Evolutionary conservation across 1,284 basidiomycete genomes (phyloP).

Genomic region (Laetiporus sulphureus): DNA sequence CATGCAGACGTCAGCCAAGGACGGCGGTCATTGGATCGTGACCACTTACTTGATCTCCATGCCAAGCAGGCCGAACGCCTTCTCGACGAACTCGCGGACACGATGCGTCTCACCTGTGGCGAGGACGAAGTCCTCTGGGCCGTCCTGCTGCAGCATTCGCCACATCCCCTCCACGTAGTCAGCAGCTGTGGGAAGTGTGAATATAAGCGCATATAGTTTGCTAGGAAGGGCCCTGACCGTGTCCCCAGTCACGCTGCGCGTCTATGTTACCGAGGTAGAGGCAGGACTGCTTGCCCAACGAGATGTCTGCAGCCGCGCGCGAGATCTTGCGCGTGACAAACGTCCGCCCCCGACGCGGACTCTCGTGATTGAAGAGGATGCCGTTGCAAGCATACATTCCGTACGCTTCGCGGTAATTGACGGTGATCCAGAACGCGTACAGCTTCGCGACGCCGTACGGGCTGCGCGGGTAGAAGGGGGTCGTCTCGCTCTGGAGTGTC

Average conservation of each 20-base stretch:
- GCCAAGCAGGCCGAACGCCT: slow-evolving; percentile 66
- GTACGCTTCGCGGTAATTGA: slow-evolving; percentile 90
- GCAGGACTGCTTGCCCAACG: slow-evolving; percentile 77
- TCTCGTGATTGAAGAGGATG: slow-evolving; percentile 92
- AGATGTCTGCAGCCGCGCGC: slow-evolving; percentile 85
- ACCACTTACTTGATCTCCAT: slow-evolving; percentile 62
- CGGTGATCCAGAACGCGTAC: slow-evolving; percentile 83
- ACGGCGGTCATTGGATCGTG: no score
- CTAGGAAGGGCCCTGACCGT: slow-evolving; percentile 61
- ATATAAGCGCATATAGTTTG: background rate
- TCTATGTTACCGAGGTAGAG: slow-evolving; percentile 89
- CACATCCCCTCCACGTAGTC: slow-evolving; percentile 95
- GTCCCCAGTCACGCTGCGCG: slow-evolving; percentile 91
- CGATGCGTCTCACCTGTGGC: slow-evolving; percentile 90
- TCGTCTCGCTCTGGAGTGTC: slow-evolving; percentile 86
- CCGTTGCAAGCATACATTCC: slow-evolving; percentile 90
- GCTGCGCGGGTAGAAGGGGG: slow-evolving; percentile 89
- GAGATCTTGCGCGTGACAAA: slow-evolving; percentile 93
- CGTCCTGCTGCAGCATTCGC: slow-evolving; percentile 84
- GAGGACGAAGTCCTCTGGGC: slow-evolving; percentile 82
- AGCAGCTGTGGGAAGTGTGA: slow-evolving; percentile 44
- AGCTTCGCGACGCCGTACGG: slow-evolving; percentile 92
- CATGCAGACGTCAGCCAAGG: slow-evolving; percentile 7
- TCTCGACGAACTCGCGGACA: slow-evolving; percentile 86
- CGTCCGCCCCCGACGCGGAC: slow-evolving; percentile 83